A percentile compares a stretch with the other conserved stretches of the same genome.
phyloP scores from a whole-genome alignment of 2,329 filamentous ascomycete species.

The Xylaria sp. region DNA sequence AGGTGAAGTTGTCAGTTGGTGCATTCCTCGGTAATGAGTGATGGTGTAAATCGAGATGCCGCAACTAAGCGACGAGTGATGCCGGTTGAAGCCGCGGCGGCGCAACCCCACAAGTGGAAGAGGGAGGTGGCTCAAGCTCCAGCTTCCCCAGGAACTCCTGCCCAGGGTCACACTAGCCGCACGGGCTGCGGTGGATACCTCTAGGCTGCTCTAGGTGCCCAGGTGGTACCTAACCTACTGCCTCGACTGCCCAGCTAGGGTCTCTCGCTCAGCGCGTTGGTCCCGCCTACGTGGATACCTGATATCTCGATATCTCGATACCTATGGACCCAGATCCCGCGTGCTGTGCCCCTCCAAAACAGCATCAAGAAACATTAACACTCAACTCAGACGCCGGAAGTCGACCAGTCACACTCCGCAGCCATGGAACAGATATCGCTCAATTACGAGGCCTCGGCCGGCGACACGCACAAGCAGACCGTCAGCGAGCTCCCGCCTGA shows the following conservation, averaged over 20 bases:
- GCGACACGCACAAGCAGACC: constrained; percentile 72
- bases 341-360: constrained; percentile 29
- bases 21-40: constrained; percentile 14
- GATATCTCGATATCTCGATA: too few species aligned
- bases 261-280: too few species aligned
- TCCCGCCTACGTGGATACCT: too few species aligned
- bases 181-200: too few species aligned
- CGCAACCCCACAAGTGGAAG: not conserved
- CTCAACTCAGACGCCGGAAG: too few species aligned
- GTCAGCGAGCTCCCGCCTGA: constrained; percentile 77
- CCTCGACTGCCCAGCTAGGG: too few species aligned
- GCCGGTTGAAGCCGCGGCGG: constrained; percentile 28
- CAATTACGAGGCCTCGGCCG: constrained; percentile 76
- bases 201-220: too few species aligned
- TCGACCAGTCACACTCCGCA: not conserved
- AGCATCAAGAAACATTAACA: not conserved
- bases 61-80: constrained; percentile 29
- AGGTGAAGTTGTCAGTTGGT: constrained; percentile 18
- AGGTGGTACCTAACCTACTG: not conserved
- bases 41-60: constrained; percentile 17
- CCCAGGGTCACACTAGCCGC: too few species aligned
- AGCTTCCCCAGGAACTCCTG: constrained; percentile 22
- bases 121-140: constrained; percentile 6
- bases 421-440: constrained; percentile 71
- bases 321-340: too few species aligned